Evolutionary conservation across 2,329 filamentous ascomycete genomes (phyloP).

Genomic region (Colletotrichum viniferum): DNA sequence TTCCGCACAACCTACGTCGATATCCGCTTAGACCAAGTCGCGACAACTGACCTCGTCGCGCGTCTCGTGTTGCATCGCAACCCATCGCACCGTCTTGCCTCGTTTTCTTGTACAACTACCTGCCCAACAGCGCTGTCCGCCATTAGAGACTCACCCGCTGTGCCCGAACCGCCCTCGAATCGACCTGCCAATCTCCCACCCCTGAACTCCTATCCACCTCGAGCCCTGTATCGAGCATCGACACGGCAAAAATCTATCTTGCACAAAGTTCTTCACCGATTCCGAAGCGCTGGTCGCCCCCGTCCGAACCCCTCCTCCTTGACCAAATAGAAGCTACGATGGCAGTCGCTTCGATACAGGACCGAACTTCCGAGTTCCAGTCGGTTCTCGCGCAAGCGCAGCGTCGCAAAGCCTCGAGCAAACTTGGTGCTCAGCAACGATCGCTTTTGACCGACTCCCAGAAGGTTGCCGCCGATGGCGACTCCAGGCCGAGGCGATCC

Average conservation of each 20-base stretch:
- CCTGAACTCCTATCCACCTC: neutral
- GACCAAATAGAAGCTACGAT: slow-evolving; percentile 40
- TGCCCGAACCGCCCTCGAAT: neutral
- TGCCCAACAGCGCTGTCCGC: neutral
- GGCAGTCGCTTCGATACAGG: slow-evolving; percentile 83
- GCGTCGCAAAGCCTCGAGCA: slow-evolving; percentile 76
- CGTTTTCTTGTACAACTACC: neutral
- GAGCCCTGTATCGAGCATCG: neutral
- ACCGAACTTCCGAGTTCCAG: slow-evolving; percentile 94
- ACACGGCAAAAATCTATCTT: neutral
- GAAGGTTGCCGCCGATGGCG: slow-evolving; percentile 65
- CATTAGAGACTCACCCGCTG: neutral
- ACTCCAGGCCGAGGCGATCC: slow-evolving; percentile 67
- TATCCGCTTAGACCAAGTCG: neutral
- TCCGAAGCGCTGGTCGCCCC: slow-evolving; percentile 1
- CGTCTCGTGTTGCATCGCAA: neutral
- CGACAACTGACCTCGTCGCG: neutral
- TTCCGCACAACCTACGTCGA: neutral
- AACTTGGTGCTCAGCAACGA: slow-evolving; percentile 79
- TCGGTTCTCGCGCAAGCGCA: slow-evolving; percentile 88
- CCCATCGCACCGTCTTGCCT: neutral
- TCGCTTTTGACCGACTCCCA: slow-evolving; percentile 79
- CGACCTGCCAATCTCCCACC: neutral
- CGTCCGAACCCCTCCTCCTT: neutral
- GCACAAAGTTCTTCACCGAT: neutral